Evolutionary conservation across 2,329 filamentous ascomycete species (phyloP).

Genomic region (Stagonosporopsis cucurbitacearum): DNA sequence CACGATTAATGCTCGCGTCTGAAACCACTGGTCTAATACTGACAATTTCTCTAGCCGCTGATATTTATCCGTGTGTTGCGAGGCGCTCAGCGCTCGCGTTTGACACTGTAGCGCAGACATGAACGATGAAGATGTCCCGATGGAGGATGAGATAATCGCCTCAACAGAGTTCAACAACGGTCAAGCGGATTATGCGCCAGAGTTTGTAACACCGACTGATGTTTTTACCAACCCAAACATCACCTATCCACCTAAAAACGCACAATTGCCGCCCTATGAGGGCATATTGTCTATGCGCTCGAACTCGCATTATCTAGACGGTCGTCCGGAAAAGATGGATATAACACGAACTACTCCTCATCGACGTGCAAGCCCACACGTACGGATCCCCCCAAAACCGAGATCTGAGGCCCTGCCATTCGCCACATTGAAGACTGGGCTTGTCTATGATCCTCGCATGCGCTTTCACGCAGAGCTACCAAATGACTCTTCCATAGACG

Average conservation of each 20-base stretch:
- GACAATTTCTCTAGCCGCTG: conserved; percentile 14
- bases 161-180: conserved; percentile 44
- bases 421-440: conserved; percentile 49
- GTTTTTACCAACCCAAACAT: conserved; percentile 30
- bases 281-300: conserved; percentile 17
- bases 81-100: conserved; percentile 27
- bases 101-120: conserved; percentile 23
- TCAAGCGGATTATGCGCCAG: conserved; percentile 20
- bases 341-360: conserved; percentile 21
- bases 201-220: conserved; percentile 41
- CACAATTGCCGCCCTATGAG: conserved; percentile 39
- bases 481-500: conserved; percentile 57
- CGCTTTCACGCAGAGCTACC: conserved; percentile 84
- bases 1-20: neutral
- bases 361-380: conserved; percentile 30
- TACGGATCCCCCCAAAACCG: conserved; percentile 40
- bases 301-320: conserved; percentile 4
- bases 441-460: conserved; percentile 89
- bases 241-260: conserved; percentile 26
- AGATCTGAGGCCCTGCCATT: conserved; percentile 46
- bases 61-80: conserved; percentile 19
- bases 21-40: neutral
- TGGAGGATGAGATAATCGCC: conserved; percentile 40
- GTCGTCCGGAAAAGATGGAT: conserved; percentile 35
- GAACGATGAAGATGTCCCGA: conserved; percentile 39